Conservation (phyloP, 805 yeast genomes). For the Candida lessepsii region DNA sequence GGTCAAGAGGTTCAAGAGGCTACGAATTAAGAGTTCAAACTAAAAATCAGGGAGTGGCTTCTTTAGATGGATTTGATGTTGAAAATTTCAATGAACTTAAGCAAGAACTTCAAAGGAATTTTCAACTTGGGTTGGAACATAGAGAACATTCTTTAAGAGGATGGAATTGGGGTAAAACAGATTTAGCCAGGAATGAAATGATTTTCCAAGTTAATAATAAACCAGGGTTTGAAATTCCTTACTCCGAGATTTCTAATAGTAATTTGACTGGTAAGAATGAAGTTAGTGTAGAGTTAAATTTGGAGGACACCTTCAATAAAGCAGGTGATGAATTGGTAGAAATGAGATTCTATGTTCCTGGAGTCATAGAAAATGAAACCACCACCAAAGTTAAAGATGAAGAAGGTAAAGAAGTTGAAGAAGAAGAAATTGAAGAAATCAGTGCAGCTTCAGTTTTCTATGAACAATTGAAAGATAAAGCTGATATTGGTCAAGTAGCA, state of each 20-base stretch:
- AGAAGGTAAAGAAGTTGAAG: constrained; percentile 36
- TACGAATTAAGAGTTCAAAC: constrained; percentile 88
- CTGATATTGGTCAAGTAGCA: constrained; percentile 89
- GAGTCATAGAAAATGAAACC: constrained; percentile 59
- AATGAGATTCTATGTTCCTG: constrained; percentile 90
- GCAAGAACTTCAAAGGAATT: constrained; percentile 77
- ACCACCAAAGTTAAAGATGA: constrained; percentile 22
- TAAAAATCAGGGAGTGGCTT: constrained; percentile 79
- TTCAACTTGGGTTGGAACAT: constrained; percentile 69
- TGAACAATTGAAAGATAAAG: constrained; percentile 87
- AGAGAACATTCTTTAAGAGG: constrained; percentile 93
- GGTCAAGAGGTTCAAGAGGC: constrained; percentile 95
- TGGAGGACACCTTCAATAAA: constrained; percentile 54
- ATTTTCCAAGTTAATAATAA: constrained; percentile 81
- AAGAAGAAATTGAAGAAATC: constrained; percentile 45
- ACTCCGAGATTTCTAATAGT: constrained; percentile 72
- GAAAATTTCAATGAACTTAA: constrained; percentile 81
- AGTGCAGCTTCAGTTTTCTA: constrained; percentile 83
- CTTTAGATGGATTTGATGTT: constrained; percentile 87
- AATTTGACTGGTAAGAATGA: constrained; percentile 91
- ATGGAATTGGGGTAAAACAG: constrained; percentile 98
- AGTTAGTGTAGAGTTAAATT: constrained; percentile 83
- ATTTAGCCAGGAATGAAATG: constrained; percentile 88
- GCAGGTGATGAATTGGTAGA: constrained; percentile 97
- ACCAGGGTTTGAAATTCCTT: constrained; percentile 91